Evolutionary conservation across 2,329 filamentous ascomycete species (phyloP).

Genomic region (Lachnellula suecica): DNA sequence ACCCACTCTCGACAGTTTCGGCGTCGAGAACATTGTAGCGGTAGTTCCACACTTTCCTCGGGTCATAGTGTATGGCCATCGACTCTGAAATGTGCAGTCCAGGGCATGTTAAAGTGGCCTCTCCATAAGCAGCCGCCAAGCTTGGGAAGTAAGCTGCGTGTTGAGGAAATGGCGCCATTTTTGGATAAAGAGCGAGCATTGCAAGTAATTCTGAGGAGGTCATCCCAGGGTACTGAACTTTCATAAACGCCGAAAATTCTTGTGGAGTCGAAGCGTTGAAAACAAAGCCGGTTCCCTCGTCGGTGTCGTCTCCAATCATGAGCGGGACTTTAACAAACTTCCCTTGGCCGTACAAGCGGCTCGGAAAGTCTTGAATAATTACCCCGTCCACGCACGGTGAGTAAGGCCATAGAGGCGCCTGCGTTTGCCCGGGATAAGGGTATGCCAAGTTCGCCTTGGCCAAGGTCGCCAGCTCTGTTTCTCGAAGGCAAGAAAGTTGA

Average conservation of each 20-base stretch:
- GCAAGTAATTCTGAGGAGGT: conserved; percentile 46
- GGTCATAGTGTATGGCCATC: conserved; percentile 30
- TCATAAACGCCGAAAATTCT: conserved; percentile 58
- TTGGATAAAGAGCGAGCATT: conserved; percentile 57
- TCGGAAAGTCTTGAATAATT: conserved; percentile 50
- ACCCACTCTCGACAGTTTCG: conserved; percentile 47
- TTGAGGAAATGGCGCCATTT: conserved; percentile 43
- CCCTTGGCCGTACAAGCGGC: conserved; percentile 46
- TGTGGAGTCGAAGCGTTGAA: conserved; percentile 45
- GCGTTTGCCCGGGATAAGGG: conserved; percentile 32
- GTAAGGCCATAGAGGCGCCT: no score
- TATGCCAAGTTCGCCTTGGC: conserved; percentile 43
- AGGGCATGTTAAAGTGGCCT: conserved; percentile 65
- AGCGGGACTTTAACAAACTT: conserved; percentile 54
- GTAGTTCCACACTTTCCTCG: conserved; percentile 61
- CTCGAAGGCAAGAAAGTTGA: conserved; percentile 47
- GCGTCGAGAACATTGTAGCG: conserved; percentile 62
- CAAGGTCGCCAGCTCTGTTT: conserved; percentile 40
- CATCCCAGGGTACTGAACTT: conserved; percentile 60
- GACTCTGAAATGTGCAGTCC: conserved; percentile 48
- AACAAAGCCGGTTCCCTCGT: conserved; percentile 65
- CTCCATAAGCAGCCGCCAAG: conserved; percentile 58
- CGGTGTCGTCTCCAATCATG: conserved; percentile 57
- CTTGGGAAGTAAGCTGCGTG: conserved; percentile 58
- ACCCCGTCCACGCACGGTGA: conserved; percentile 52